Conservation (phyloP, 352 stramenopile genomes). For the Phytophthora pseudosyringae region DNA sequence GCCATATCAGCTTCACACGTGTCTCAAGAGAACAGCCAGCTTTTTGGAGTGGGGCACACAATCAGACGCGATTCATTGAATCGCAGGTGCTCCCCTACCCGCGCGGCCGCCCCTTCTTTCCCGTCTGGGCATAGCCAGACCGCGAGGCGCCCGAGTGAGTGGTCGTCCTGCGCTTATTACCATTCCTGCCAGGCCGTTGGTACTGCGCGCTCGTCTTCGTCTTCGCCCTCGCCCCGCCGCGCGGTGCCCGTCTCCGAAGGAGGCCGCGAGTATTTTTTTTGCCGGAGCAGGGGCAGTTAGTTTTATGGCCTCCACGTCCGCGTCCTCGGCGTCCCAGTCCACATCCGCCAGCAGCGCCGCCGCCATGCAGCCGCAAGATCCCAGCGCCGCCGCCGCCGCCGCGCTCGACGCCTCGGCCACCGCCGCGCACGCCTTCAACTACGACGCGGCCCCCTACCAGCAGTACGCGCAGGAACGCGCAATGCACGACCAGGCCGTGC, state of each 20-base stretch:
- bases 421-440: slow-evolving; percentile 45
- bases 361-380: slow-evolving; percentile 44
- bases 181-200: slow-evolving; percentile 44
- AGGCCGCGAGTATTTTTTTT: slow-evolving; percentile 41
- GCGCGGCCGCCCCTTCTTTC: slow-evolving; percentile 37
- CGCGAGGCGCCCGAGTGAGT: slow-evolving; percentile 34
- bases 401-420: slow-evolving; percentile 37
- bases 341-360: slow-evolving; percentile 14
- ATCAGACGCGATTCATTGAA: slow-evolving; percentile 25
- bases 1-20: slow-evolving; percentile 24
- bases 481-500: slow-evolving; percentile 43
- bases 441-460: slow-evolving; percentile 56
- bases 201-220: slow-evolving; percentile 31
- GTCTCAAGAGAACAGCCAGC: slow-evolving; percentile 42
- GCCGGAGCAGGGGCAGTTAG: slow-evolving; percentile 42
- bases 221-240: not conserved
- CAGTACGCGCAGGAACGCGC: slow-evolving; percentile 51
- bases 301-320: slow-evolving; percentile 68
- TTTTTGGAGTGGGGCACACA: slow-evolving; percentile 20
- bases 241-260: slow-evolving; percentile 31
- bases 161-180: slow-evolving; percentile 50
- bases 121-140: slow-evolving; percentile 31
- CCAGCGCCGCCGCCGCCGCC: slow-evolving; percentile 18
- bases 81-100: slow-evolving; percentile 35
- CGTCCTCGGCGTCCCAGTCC: slow-evolving; percentile 43